phyloP scores from a whole-genome alignment of 2,329 filamentous ascomycete species.

The Sclerotinia borealis region DNA sequence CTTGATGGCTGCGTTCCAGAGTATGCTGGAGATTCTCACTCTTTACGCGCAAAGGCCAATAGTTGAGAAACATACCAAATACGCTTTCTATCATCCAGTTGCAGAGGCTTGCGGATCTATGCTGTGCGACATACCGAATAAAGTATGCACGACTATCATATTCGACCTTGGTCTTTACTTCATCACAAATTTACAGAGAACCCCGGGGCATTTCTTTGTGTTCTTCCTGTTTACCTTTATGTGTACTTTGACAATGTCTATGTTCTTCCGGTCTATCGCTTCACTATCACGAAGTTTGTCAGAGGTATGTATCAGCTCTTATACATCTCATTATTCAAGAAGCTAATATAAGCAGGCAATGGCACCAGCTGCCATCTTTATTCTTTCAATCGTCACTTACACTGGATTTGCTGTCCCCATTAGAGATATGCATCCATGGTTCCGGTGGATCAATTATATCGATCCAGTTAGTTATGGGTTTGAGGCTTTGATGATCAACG shows the following conservation, averaged over 20 bases:
- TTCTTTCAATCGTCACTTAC: constrained; percentile 48
- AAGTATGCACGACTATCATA: constrained; percentile 63
- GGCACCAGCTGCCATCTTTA: constrained; percentile 45
- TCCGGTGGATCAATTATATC: constrained; percentile 59
- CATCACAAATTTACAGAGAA: constrained; percentile 72
- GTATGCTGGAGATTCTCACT: constrained; percentile 65
- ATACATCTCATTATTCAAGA: neutral
- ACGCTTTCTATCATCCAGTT: constrained; percentile 84
- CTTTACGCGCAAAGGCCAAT: constrained; percentile 86
- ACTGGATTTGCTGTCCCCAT: constrained; percentile 48
- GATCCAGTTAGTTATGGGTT: constrained; percentile 65
- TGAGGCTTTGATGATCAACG: constrained; percentile 72
- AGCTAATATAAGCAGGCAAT: constrained; percentile 18
- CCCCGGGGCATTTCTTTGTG: constrained; percentile 75
- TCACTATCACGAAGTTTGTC: constrained; percentile 67
- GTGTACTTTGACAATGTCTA: constrained; percentile 73
- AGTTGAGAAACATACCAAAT: constrained; percentile 82
- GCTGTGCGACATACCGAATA: constrained; percentile 76
- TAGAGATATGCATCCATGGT: constrained; percentile 48
- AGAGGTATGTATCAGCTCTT: constrained; percentile 35
- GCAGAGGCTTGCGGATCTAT: constrained; percentile 58
- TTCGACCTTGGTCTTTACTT: constrained; percentile 85
- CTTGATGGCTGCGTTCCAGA: constrained; percentile 58
- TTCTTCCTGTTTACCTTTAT: constrained; percentile 72
- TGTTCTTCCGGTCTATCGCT: constrained; percentile 80